Base-by-base conservation (phyloP, 805 yeast genomes). In the Candida caryicola region DNA sequence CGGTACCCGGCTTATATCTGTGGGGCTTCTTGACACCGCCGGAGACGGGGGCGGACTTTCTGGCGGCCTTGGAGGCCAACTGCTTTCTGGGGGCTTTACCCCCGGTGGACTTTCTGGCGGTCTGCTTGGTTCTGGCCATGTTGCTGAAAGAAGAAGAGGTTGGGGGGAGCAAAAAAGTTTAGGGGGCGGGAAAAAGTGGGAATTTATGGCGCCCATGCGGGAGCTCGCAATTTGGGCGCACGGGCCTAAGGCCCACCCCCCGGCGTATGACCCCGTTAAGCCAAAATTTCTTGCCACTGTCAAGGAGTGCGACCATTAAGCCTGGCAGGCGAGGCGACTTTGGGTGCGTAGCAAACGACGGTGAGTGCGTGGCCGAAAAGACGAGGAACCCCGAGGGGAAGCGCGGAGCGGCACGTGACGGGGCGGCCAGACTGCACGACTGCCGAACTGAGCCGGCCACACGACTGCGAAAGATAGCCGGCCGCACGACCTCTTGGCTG, bases 1-100 rank as follows among this genome's bases (percentile, higher is more conserved):
- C 73, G 56, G 73, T 67, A 66, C 73, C 73, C 49, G 73, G 73
- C 66, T 67, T 67, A 62, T 66, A 67, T 66, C 73, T 66, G 70
- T 67, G 73, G 34, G 73, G 73, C 60, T 67, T 67, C 64, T 66
- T 66, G 51, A 67, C 73, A 62, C 73, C 73, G 42, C 73, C 73
- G 40, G 69, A 57, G 40, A 66, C 62, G 55, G 73, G 73, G 43
- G 73, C 73, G 36, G 73, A 67, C 56, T 67, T 67, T 64, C 73
- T 65, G 49, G 73, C 73, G 46, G 73, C 73, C 62, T 67, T 67
- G 45, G 73, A 67, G 50, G 73, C 73, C 55, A 67, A 65, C 56
- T 67, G 73, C 59, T 67, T 67, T 67, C 73, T 67, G 53, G 73
- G 73, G 45, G 73, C 73, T 55, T 67, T 67, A 60, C 73, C 73